phyloP scores from a whole-genome alignment of 495 filamentous ascomycete genomes.

The Pseudevernia furfuracea region DNA sequence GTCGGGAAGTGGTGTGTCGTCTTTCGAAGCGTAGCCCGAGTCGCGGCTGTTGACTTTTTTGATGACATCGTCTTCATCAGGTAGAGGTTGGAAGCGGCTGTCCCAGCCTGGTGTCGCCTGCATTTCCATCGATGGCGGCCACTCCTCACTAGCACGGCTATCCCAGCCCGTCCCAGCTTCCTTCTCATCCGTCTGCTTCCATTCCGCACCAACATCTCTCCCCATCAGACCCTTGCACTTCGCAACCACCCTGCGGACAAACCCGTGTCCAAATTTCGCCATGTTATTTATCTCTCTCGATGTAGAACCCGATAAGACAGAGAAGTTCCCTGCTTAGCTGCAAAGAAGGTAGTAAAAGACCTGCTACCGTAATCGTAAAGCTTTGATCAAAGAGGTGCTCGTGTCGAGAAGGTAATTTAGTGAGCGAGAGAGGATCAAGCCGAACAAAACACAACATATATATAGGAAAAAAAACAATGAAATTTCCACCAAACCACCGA shows the following conservation, averaged over 20 bases:
- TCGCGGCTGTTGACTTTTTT: background rate
- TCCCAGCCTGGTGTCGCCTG: background rate
- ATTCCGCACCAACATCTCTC: background rate
- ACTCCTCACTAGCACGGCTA: background rate
- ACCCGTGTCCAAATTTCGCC: background rate
- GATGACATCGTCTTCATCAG: background rate
- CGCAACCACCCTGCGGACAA: background rate
- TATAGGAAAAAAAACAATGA: too few species aligned
- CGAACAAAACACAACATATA: too few species aligned
- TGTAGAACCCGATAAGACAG: too few species aligned
- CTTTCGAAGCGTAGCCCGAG: background rate
- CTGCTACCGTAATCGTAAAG: too few species aligned
- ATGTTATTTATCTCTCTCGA: background rate
- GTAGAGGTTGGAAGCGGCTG: background rate
- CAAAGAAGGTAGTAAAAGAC: too few species aligned
- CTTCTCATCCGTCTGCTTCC: background rate
- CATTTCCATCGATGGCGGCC: background rate
- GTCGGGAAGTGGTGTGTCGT: background rate
- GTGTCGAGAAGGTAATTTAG: too few species aligned
- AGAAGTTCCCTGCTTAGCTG: too few species aligned
- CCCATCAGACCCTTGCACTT: background rate
- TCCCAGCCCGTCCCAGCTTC: background rate
- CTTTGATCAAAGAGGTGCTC: too few species aligned
- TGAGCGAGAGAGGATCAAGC: too few species aligned
- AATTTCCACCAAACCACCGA: too few species aligned